Conservation (phyloP, 495 filamentous ascomycete genomes). For the Platismatia glauca region DNA sequence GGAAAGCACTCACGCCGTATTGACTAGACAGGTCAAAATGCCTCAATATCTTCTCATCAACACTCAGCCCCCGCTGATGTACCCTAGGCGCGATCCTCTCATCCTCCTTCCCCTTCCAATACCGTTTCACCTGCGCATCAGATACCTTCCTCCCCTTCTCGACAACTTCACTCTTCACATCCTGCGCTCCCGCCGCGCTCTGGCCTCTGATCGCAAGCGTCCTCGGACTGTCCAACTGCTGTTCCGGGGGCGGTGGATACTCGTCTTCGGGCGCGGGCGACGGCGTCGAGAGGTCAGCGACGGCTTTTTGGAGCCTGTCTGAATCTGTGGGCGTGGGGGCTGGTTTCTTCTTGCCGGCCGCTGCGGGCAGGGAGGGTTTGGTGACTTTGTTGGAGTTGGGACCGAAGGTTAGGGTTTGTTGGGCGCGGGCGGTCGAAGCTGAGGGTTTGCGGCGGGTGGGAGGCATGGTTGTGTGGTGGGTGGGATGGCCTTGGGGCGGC, state of each 20-base stretch:
- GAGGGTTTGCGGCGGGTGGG: slow-evolving; percentile 50
- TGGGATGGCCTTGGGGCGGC: not conserved
- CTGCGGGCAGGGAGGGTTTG: slow-evolving; percentile 48
- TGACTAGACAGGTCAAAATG: slow-evolving; percentile 83
- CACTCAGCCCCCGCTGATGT: slow-evolving; percentile 61
- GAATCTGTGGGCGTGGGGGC: slow-evolving; percentile 26
- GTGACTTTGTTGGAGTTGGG: slow-evolving; percentile 56
- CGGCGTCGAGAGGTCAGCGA: slow-evolving; percentile 41
- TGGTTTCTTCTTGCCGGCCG: slow-evolving; percentile 40
- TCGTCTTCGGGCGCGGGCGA: slow-evolving; percentile 13
- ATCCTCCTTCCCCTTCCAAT: slow-evolving; percentile 63
- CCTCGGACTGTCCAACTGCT: slow-evolving; percentile 60
- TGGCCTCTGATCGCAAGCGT: slow-evolving; percentile 61
- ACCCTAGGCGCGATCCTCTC: slow-evolving; percentile 50
- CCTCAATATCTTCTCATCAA: slow-evolving; percentile 79
- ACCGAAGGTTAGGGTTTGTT: slow-evolving; percentile 70
- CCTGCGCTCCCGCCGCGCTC: slow-evolving; percentile 55
- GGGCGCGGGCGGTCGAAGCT: slow-evolving; percentile 33
- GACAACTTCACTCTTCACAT: not conserved
- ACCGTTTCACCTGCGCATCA: slow-evolving; percentile 54
- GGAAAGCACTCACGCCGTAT: slow-evolving; percentile 66
- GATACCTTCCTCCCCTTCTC: slow-evolving; percentile 47
- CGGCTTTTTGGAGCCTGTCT: slow-evolving; percentile 32
- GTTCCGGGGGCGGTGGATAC: slow-evolving; percentile 33
- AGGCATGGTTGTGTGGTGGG: slow-evolving; percentile 47